Evolutionary conservation across 2,329 filamentous ascomycete genomes (phyloP), one percentile per base, ranked within the genome.

Genomic region (Sordariomycetes sp.): DNA sequence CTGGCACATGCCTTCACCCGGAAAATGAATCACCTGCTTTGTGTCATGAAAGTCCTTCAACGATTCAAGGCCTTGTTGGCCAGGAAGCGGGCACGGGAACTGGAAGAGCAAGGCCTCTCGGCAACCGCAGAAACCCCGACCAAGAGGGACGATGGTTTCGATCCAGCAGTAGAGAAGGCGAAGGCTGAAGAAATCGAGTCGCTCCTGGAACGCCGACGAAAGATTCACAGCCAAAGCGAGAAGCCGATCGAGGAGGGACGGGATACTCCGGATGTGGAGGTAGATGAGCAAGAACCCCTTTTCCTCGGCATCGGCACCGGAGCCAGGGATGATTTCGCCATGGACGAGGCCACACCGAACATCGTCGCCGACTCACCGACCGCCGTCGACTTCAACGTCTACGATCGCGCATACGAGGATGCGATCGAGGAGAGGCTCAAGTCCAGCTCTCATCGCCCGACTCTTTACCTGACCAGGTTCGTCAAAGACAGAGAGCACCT

Each of bases 11-110:
- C 92, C 11, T 93, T 96, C 43, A 96, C 92, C 3, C 76, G 75
- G 17, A 93, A 87, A 50, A 87, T 96, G 72, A 80, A 80, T 39
- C 82, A 92, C 50, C 68, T 96, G 3, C 67, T 96, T 37, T 85
- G 79, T 34, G 85, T 96, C 44, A 83, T 96, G 68, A 92, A 86
- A 73, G 92, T 88, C 4, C 90, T 93, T 26, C 79, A 82, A 42
- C 84, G 82, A 38, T 95, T 96, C 66, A 95, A 93, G 54, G 64
- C 72, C 33, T 67, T 93, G 8, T 61, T 92, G n/a, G 47, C 44
- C 2, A 53, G 43, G 19, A 49, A 44, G 15, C 39, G 34, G 18
- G 31, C 36, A 14, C 23, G 24, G 16, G n/a, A 10, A 12, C 8
- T 29, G 9, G 21, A 18, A 9, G 32, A 19, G 10, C 21, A 42